Conservation (phyloP, 2,329 filamentous ascomycete species). For the Penicillium decumbens region DNA sequence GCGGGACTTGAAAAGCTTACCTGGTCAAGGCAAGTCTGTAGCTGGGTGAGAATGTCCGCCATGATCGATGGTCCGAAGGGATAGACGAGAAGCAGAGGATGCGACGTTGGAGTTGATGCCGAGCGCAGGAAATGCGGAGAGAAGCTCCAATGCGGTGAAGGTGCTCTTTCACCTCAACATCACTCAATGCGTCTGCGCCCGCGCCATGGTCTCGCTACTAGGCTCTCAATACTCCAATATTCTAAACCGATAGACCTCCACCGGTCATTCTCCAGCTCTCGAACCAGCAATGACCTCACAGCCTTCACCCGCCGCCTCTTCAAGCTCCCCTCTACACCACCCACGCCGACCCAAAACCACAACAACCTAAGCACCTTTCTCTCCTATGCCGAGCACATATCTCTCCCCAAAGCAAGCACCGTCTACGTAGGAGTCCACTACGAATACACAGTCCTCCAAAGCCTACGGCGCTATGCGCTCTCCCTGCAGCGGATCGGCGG, state of each 20-base stretch:
- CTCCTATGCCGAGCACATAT: conserved; percentile 36
- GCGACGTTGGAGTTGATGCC: neutral
- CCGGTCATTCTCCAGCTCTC: conserved; percentile 15
- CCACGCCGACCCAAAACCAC: conserved; percentile 34
- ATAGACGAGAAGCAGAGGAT: conserved; percentile 2
- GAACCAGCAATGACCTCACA: conserved; percentile 13
- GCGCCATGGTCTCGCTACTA: conserved; percentile 13
- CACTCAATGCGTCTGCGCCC: conserved; percentile 19
- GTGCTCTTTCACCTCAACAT: conserved; percentile 7
- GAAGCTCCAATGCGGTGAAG: conserved; percentile 22
- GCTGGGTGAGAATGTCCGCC: conserved; percentile 48
- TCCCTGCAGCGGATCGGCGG: conserved; percentile 43
- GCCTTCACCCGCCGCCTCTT: conserved; percentile 36
- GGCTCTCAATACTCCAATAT: neutral
- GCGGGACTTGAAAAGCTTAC: conserved; percentile 21
- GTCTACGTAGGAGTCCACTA: conserved; percentile 46
- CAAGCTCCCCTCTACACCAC: conserved; percentile 34
- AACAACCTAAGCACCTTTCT: conserved; percentile 40
- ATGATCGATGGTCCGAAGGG: conserved; percentile 22
- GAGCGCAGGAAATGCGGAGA: conserved; percentile 21
- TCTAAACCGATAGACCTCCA: neutral
- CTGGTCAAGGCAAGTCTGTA: conserved; percentile 50
- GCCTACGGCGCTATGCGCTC: conserved; percentile 40
- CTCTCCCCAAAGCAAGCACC: conserved; percentile 36
- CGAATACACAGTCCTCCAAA: conserved; percentile 43